Base-by-base conservation (phyloP, 177 flowering plant species). In the Vitis hybrid region DNA sequence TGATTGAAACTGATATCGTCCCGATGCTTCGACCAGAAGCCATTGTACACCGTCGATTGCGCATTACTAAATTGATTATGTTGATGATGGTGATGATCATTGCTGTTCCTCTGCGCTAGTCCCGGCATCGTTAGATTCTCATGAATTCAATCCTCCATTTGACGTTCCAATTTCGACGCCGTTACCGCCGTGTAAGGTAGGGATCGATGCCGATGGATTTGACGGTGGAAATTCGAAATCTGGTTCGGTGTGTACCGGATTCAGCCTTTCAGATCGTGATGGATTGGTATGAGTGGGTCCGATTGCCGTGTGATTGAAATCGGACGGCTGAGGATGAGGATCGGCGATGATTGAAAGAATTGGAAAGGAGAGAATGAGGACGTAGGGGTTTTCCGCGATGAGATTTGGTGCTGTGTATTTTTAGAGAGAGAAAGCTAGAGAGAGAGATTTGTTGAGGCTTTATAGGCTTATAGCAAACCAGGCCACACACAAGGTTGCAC, bases 1-100 rank as follows among this genome's bases (percentile, higher is more conserved):
- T 89, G 96, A 83, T 87, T 86, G 74, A 77, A 84, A 84, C 90
- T 80, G 68, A 95, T 76, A 69, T 85, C 92, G 63, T 82, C 92
- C n/a, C 86, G 80, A 49, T 89, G 87, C 78, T 86, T 89, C 10
- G 99, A 89, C 98, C 99, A 91, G 80, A 93, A 87, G 14, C 90
- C 96, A 71, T 84, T 79, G 14, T 71, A 69, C 39, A 59, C 50
- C 20, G 72, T 20, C 66, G 77, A 52, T 45, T 76, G 79, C 57
- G 69, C 82, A 84, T 82, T 81, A 56, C 77, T 74, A 22, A 74
- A 83, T 76, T 85, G 88, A 67, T 78, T 84, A 85, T 88, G 45
- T 39, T 39, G 8, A 39, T 39, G 45, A 39, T 39, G 45, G 45
- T 39, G 45, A 39, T 39, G 45, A 39, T 39, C 45, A 39, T 39